Conservation (phyloP, 805 yeast genomes). For the Suhomyces kilbournensis region DNA sequence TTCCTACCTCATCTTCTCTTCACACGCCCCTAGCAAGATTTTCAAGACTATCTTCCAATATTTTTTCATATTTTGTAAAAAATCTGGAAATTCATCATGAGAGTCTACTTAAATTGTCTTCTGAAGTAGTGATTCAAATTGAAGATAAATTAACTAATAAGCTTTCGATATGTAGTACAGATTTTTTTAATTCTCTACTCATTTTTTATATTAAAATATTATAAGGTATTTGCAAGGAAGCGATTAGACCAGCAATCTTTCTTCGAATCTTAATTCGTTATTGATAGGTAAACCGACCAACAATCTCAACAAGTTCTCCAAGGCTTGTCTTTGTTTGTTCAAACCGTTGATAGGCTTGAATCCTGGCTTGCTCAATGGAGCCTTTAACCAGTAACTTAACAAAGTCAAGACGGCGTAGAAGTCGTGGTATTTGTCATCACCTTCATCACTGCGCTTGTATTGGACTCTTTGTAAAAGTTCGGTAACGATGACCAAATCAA, state of each 20-base stretch:
- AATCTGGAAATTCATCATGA: too few species aligned
- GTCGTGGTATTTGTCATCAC: conserved; percentile 49
- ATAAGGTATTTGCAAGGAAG: not conserved
- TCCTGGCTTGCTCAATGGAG: conserved; percentile 91
- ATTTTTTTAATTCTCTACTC: too few species aligned
- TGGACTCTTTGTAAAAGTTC: conserved; percentile 86
- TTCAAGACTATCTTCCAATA: not conserved
- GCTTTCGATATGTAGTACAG: too few species aligned
- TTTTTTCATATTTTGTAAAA: not conserved
- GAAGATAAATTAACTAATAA: too few species aligned
- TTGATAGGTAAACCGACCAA: conserved; percentile 86
- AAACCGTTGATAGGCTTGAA: conserved; percentile 87
- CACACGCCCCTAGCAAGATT: too few species aligned
- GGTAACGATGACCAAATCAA: conserved; percentile 84
- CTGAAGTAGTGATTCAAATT: too few species aligned
- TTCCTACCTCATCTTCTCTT: not conserved
- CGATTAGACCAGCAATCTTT: conserved; percentile 50
- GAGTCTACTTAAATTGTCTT: too few species aligned
- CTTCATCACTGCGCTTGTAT: conserved; percentile 57
- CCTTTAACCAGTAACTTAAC: conserved; percentile 93
- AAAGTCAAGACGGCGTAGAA: conserved; percentile 85
- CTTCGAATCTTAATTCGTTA: conserved; percentile 93
- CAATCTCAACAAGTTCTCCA: conserved; percentile 86
- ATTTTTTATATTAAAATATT: not conserved
- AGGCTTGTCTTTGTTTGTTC: conserved; percentile 90